Evolutionary conservation across 371 early-diverging fungal genomes (phyloP).

Genomic region (Encephalitozoon hellem): DNA sequence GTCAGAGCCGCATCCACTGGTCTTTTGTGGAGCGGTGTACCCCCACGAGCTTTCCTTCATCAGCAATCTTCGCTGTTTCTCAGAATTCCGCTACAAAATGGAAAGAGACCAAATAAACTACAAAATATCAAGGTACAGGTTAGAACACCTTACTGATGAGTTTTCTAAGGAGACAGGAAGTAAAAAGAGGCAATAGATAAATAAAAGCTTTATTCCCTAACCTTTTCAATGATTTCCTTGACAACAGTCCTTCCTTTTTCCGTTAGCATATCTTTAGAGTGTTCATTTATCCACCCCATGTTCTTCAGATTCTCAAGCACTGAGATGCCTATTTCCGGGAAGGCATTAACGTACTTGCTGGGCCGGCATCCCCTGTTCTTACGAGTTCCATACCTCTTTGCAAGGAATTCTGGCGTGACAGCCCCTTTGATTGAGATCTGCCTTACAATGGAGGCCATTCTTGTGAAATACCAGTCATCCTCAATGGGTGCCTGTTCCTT

Average conservation of each 20-base stretch:
- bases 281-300: constrained; percentile 45
- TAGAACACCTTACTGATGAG: neutral
- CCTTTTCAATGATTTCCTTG: constrained; percentile 32
- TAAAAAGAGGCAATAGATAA: neutral
- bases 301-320: constrained; percentile 41
- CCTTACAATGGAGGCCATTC: constrained; percentile 58
- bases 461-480: constrained; percentile 56
- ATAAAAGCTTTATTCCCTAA: constrained; percentile 29
- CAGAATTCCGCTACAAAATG: neutral
- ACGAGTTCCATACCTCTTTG: constrained; percentile 19
- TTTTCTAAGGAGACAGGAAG: neutral
- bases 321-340: neutral
- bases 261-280: constrained; percentile 25
- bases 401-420: constrained; percentile 24
- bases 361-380: constrained; percentile 53
- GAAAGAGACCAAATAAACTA: neutral
- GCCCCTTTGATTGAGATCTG: constrained; percentile 22
- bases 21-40: constrained; percentile 42
- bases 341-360: constrained; percentile 33
- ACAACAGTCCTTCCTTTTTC: constrained; percentile 30
- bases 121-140: neutral
- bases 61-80: neutral
- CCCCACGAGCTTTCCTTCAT: constrained; percentile 22
- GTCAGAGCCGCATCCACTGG: constrained; percentile 41
- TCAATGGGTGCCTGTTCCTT: constrained; percentile 54